These are phyloP conservation scores for Albophoma yamanashiensis DNA, from an alignment of 2,329 filamentous ascomycete genomes.

Conservation along the genomic window DNA sequence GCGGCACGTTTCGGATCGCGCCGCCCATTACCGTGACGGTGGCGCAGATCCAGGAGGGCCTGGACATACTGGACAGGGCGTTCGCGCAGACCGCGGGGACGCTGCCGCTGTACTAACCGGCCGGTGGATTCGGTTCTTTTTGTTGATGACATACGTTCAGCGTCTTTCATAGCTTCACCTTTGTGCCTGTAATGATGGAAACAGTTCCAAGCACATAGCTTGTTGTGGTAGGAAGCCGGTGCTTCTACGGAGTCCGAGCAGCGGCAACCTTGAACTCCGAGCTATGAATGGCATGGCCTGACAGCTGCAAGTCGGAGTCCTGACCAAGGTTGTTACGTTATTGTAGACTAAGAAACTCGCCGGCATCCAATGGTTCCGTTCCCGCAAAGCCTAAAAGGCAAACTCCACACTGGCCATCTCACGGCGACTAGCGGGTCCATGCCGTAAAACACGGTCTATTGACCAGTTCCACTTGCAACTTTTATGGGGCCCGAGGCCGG, in stretches of 20 bases:
- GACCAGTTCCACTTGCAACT: background rate
- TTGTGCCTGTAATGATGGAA: background rate
- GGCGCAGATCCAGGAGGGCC: conserved; percentile 36
- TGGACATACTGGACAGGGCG: conserved; percentile 46
- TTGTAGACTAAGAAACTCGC: background rate
- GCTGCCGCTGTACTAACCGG: conserved; percentile 15
- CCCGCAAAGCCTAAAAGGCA: background rate
- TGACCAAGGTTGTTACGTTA: background rate
- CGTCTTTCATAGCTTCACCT: background rate
- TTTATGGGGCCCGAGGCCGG: background rate
- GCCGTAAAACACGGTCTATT: background rate
- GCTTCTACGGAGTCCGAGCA: no score
- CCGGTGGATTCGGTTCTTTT: background rate
- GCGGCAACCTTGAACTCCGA: background rate
- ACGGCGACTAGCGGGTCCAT: background rate
- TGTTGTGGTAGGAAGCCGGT: background rate
- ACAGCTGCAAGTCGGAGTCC: background rate
- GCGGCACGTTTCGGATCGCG: conserved; percentile 47
- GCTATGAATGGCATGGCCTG: background rate
- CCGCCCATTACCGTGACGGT: conserved; percentile 47
- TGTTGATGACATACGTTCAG: background rate
- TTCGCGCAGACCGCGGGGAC: conserved; percentile 26
- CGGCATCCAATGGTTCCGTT: background rate
- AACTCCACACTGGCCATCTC: background rate
- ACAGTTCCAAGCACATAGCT: background rate